Percentiles rank a stretch among this genome's conserved stretches.
These are phyloP conservation scores for Volutella citrinella DNA, from an alignment of 2,329 filamentous ascomycete genomes.

Conservation along the genomic window DNA sequence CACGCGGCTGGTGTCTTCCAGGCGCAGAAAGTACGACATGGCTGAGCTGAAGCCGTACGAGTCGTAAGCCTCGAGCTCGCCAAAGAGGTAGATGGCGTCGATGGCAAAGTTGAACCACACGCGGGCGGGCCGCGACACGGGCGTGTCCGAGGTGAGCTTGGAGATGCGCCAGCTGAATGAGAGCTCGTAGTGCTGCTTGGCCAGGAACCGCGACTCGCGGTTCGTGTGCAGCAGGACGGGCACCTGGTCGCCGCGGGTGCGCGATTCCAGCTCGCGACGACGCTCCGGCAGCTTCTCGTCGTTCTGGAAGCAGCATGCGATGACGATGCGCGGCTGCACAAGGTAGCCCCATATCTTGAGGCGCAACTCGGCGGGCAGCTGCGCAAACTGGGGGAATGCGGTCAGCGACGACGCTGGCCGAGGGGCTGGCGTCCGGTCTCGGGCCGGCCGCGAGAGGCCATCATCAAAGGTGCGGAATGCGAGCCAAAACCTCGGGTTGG, in stretches of 20 bases:
- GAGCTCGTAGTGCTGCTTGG: slow-evolving; percentile 42
- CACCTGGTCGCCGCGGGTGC: slow-evolving; percentile 22
- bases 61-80: slow-evolving; percentile 47
- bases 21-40: slow-evolving; percentile 45
- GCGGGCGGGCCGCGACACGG: slow-evolving; percentile 32
- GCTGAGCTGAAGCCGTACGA: slow-evolving; percentile 45
- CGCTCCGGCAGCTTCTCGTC: slow-evolving; percentile 26
- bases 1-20: slow-evolving; percentile 42
- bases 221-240: slow-evolving; percentile 44
- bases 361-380: slow-evolving; percentile 45
- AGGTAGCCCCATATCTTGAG: slow-evolving; percentile 45
- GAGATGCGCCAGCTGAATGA: slow-evolving; percentile 47
- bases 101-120: slow-evolving; percentile 47
- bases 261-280: slow-evolving; percentile 24
- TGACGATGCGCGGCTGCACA: slow-evolving; percentile 43
- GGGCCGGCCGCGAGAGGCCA: slow-evolving; percentile 34
- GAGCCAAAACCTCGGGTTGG: slow-evolving; percentile 39
- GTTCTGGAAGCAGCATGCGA: slow-evolving; percentile 40
- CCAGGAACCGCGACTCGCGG: slow-evolving; percentile 41
- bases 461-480: slow-evolving; percentile 44
- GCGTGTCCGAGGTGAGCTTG: slow-evolving; percentile 33
- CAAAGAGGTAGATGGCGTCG: slow-evolving; percentile 46
- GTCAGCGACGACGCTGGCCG: slow-evolving; percentile 10
- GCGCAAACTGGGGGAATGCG: slow-evolving; percentile 35
- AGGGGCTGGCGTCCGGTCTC: slow-evolving; percentile 5